Evolutionary conservation across 139 green algal genomes (phyloP).

Genomic region (Chlamydomonas incerta): DNA sequence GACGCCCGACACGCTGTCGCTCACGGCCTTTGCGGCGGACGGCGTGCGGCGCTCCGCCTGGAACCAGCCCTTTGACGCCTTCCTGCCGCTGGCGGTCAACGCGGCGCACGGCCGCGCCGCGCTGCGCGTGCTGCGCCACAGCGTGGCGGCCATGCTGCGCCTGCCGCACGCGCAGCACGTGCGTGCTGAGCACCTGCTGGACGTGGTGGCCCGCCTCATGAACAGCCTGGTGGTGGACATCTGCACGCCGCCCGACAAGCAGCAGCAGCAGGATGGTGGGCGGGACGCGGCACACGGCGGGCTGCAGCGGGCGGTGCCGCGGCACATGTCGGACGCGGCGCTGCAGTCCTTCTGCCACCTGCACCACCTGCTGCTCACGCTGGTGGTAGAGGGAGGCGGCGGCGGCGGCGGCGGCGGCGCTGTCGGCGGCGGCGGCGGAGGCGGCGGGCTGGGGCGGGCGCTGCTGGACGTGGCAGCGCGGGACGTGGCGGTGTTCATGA

Average conservation of each 20-base stretch:
- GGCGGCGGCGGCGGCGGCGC: no score
- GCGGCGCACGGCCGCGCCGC: neutral
- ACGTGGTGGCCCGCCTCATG: conserved; percentile 37
- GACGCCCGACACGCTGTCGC: conserved; percentile 37
- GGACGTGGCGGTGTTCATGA: no score
- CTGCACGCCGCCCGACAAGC: conserved; percentile 45
- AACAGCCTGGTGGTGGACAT: conserved; percentile 55
- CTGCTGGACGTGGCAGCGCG: no score
- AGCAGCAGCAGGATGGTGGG: no score
- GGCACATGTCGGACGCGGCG: neutral
- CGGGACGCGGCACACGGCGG: no score
- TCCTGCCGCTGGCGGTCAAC: conserved; percentile 54
- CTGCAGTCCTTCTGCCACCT: no score
- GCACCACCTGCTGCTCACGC: no score
- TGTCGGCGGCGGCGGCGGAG: no score
- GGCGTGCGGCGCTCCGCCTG: conserved; percentile 44
- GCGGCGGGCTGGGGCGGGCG: no score
- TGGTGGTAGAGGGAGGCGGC: no score
- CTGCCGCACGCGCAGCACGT: neutral
- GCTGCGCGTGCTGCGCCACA: conserved; percentile 6
- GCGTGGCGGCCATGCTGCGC: neutral
- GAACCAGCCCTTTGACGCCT: conserved; percentile 46
- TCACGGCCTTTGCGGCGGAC: conserved; percentile 3
- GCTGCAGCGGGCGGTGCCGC: conserved; percentile 25
- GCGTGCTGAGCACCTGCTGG: conserved; percentile 1